phyloP scores from a whole-genome alignment of 1,284 basidiomycete genomes.

The Ceratobasidium sp. region DNA sequence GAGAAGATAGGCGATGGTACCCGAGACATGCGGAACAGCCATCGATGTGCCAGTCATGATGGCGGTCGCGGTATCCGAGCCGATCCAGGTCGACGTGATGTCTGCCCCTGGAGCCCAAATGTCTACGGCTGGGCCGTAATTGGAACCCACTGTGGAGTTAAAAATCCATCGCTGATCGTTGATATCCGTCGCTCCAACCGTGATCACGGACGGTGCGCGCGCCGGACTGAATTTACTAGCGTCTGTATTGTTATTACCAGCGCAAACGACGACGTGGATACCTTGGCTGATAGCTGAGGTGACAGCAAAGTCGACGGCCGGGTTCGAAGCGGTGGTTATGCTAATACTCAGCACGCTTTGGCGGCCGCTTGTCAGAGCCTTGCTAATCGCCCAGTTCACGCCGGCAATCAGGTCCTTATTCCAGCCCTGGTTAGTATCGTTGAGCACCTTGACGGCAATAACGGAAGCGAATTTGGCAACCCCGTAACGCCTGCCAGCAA shows the following conservation, averaged over 20 bases:
- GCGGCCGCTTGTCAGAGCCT: constrained; percentile 28
- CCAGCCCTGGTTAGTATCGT: constrained; percentile 90
- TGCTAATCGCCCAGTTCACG: constrained; percentile 43
- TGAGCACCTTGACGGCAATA: constrained; percentile 97
- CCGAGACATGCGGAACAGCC: constrained; percentile 49
- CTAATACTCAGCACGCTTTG: constrained; percentile 49
- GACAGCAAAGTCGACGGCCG: constrained; percentile 48
- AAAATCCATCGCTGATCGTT: constrained; percentile 51
- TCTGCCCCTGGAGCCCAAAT: constrained; percentile 58
- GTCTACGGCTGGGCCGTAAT: constrained; percentile 56
- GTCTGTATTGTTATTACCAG: constrained; percentile 54
- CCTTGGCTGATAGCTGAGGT: constrained; percentile 44
- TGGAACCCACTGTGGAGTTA: constrained; percentile 84
- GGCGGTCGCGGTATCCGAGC: constrained; percentile 36
- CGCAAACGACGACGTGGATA: constrained; percentile 50
- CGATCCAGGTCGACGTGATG: constrained; percentile 51
- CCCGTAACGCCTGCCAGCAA: constrained; percentile 78
- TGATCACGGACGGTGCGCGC: constrained; percentile 55
- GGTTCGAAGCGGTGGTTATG: constrained; percentile 41
- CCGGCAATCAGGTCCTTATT: constrained; percentile 70
- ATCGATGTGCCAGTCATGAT: constrained; percentile 49
- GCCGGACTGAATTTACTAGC: constrained; percentile 58
- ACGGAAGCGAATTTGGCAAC: constrained; percentile 95
- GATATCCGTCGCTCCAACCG: constrained; percentile 58
- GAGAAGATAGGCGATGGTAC: constrained; percentile 47